Evolutionary conservation across 192 early-diverging fungal genomes (phyloP).

Genomic region (Phlyctochytrium planicorne): DNA sequence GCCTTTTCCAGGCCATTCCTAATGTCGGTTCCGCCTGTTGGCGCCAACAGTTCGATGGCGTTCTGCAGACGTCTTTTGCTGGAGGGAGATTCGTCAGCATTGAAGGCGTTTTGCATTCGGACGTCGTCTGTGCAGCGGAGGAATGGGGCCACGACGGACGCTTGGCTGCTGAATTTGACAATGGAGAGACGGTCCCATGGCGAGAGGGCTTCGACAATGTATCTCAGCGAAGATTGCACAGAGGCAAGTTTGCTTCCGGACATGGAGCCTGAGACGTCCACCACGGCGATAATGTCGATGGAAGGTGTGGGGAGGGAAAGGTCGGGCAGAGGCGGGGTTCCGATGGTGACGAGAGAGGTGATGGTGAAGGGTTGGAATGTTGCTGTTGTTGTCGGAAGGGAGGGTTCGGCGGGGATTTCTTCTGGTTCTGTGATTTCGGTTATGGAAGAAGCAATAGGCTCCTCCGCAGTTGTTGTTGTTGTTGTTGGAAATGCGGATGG

Average conservation of each 20-base stretch:
- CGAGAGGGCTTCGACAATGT: constrained; percentile 7
- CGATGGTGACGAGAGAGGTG: too few species aligned
- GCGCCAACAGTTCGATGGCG: background rate
- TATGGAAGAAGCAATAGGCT: too few species aligned
- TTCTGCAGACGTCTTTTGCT: too few species aligned
- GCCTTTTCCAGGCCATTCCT: background rate
- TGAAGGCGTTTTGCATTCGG: background rate
- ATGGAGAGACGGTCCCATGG: constrained; percentile 19
- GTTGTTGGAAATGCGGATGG: too few species aligned
- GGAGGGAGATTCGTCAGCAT: too few species aligned
- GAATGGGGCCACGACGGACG: constrained; percentile 6
- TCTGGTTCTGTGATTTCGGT: too few species aligned
- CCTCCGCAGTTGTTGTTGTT: too few species aligned
- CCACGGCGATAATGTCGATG: constrained; percentile 19
- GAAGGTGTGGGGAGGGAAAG: too few species aligned
- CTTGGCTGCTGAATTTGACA: constrained; percentile 6
- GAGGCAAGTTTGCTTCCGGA: background rate
- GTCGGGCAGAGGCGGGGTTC: too few species aligned
- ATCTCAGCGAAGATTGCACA: constrained; percentile 12
- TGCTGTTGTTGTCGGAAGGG: too few species aligned
- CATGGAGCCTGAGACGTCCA: constrained; percentile 29
- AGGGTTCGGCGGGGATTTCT: too few species aligned
- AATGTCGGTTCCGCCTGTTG: constrained; percentile 18
- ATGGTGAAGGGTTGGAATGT: too few species aligned
- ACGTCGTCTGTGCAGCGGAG: background rate